phyloP scores from a whole-genome alignment of 805 yeast species.

The Kluyveromyces lactis region DNA sequence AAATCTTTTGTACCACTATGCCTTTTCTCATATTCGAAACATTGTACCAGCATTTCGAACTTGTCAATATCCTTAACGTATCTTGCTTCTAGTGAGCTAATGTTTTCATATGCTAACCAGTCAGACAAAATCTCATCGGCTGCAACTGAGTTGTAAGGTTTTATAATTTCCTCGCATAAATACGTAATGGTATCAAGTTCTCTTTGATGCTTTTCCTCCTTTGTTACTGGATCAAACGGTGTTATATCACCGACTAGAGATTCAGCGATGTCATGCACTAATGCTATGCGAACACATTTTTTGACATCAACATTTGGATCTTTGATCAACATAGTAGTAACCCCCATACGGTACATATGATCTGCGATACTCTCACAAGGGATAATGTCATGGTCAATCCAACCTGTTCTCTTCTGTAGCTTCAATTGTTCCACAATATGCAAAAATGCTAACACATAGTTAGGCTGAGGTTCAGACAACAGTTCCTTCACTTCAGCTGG shows the following conservation, averaged over 20 bases:
- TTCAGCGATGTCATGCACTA: conserved; percentile 93
- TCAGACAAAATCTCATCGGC: conserved; percentile 57
- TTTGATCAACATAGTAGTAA: conserved; percentile 62
- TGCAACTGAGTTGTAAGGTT: conserved; percentile 54
- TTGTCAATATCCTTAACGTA: conserved; percentile 93
- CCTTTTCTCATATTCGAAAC: conserved; percentile 74
- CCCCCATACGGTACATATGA: conserved; percentile 92
- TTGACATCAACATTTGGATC: conserved; percentile 46
- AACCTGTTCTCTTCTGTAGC: conserved; percentile 82
- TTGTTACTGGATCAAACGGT: conserved; percentile 65
- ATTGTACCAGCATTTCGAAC: conserved; percentile 75
- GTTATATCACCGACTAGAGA: conserved; percentile 91
- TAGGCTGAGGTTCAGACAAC: conserved; percentile 25
- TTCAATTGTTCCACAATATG: conserved; percentile 69
- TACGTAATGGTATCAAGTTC: conserved; percentile 68
- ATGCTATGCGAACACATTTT: conserved; percentile 75
- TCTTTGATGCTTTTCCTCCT: conserved; percentile 75
- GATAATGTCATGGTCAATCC: conserved; percentile 59
- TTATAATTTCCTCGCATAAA: conserved; percentile 46
- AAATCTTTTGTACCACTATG: conserved; percentile 50
- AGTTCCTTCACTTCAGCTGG: conserved; percentile 32
- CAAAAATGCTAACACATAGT: conserved; percentile 48
- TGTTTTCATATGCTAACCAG: conserved; percentile 88
- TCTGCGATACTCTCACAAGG: conserved; percentile 68
- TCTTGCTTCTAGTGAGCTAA: conserved; percentile 71